Evolutionary conservation across 441 rosid species (phyloP).

Genomic region (Adansonia gregorii): DNA sequence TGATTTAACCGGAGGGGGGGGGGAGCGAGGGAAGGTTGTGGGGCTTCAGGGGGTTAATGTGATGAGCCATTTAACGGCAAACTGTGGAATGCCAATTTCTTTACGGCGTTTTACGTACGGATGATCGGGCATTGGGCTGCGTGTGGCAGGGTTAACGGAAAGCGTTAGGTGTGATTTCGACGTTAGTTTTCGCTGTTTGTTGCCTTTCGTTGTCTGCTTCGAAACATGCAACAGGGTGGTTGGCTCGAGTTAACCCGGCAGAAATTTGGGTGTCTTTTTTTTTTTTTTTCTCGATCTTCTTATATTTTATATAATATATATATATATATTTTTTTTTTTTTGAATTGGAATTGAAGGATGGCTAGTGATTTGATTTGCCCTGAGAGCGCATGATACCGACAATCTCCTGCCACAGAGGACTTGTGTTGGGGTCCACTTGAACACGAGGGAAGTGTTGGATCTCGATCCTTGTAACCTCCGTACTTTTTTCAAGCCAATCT

Average conservation of each 20-base stretch:
- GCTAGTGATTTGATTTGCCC: conserved; percentile 28
- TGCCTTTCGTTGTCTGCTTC: conserved; percentile 65
- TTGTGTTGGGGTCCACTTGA: conserved; percentile 27
- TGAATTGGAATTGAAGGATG: background rate
- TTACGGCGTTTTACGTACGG: conserved; percentile 21
- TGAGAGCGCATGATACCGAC: background rate
- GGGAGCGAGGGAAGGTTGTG: background rate
- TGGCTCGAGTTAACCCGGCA: conserved; percentile 67
- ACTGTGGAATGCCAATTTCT: background rate
- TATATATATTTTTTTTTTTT: background rate
- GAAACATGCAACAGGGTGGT: conserved; percentile 62
- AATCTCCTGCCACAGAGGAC: conserved; percentile 23
- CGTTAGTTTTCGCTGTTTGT: conserved; percentile 44
- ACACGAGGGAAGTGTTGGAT: conserved; percentile 29
- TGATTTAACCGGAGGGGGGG: conserved; percentile 26
- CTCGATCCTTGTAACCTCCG: conserved; percentile 19
- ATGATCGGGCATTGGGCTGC: conserved; percentile 33
- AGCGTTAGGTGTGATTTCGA: conserved; percentile 8
- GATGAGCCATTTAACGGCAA: background rate
- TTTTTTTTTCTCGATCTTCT: background rate
- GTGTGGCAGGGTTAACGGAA: conserved; percentile 45
- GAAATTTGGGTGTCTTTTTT: conserved; percentile 40
- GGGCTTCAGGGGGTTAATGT: conserved; percentile 16
- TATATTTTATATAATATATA: background rate
- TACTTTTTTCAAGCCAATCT: conserved; percentile 13